phyloP scores from a whole-genome alignment of 495 filamentous ascomycete genomes.

The Penicillium turbatum region DNA sequence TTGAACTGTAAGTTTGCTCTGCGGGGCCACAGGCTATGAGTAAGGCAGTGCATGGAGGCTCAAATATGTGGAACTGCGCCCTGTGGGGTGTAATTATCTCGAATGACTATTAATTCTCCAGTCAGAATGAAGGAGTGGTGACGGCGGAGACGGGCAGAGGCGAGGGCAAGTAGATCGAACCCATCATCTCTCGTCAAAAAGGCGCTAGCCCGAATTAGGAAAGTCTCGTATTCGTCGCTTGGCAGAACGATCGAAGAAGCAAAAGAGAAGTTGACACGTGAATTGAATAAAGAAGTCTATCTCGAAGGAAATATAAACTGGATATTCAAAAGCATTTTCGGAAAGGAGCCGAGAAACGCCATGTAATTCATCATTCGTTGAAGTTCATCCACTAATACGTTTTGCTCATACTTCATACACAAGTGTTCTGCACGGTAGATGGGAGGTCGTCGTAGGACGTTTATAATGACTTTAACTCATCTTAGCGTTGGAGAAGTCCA shows the following conservation, averaged over 20 bases:
- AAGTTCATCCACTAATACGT: slow-evolving; percentile 6
- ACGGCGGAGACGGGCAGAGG: neutral
- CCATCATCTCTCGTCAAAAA: neutral
- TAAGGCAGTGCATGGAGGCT: neutral
- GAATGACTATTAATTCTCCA: neutral
- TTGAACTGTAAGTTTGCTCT: neutral
- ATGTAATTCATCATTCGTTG: slow-evolving; percentile 20
- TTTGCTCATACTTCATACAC: slow-evolving; percentile 31
- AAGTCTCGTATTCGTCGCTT: slow-evolving; percentile 20
- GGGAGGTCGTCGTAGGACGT: neutral
- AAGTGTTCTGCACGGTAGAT: neutral
- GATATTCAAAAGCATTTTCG: neutral
- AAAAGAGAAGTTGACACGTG: neutral
- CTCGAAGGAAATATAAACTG: neutral
- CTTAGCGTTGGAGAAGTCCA: slow-evolving; percentile 49
- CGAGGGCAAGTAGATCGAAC: slow-evolving; percentile 6
- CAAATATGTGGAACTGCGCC: neutral
- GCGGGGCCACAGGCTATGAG: neutral
- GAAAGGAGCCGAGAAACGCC: neutral
- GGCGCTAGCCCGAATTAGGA: slow-evolving; percentile 16
- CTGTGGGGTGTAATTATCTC: neutral
- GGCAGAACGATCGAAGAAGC: neutral
- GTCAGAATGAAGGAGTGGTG: neutral
- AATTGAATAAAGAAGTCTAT: neutral
- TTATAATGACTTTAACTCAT: slow-evolving; percentile 26